Base-by-base conservation (phyloP, 805 yeast species). In the Middelhovenomyces tepae region DNA sequence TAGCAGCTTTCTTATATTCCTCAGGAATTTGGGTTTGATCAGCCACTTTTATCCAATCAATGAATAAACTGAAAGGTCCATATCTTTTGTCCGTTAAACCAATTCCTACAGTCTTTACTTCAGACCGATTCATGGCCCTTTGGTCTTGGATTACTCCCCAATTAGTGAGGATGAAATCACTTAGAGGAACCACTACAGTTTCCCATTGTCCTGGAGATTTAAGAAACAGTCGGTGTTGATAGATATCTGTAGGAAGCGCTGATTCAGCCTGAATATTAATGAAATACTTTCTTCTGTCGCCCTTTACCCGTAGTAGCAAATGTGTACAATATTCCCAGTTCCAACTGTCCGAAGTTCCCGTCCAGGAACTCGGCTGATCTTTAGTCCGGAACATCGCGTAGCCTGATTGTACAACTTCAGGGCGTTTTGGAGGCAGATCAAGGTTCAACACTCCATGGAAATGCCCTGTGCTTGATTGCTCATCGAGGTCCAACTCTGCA, bases 361-460 rank as follows among this genome's bases (percentile, higher is more conserved):
- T 71, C 11, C 11, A 16, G 15, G 29, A 13, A 5, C 20, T 8
- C 5, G 29, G 29, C 19, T n/a, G 6, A 48, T 81, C 83, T 44
- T 63, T 69, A 0, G 94, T 83, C 41, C 93, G 68, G 57, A 80
- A 82, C 93, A 84, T 82, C 22, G 93, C 83, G 61, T 75, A 75
- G 1, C 83, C 83, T 13, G 78, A 69, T 39, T 75, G 63, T 11
- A 70, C 65, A 15, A 81, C 70, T 32, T 75, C 76, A 1, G 84
- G 82, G 31, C 74, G 64, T 40, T 71, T 69, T 34, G 69, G 65
- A 9, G 83, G 91, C 22, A 80, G 67, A 43, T 78, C 82, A 39
- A 78, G 67, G 43, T 71, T 74, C 37, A 75, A 52, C 31, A 74
- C 74, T 4, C 94, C 94, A 51, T 73, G 74, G 58, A 83, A 78